Conservation (phyloP, 1,139 yeast genomes). For the Debaryomyces subglobosus region DNA sequence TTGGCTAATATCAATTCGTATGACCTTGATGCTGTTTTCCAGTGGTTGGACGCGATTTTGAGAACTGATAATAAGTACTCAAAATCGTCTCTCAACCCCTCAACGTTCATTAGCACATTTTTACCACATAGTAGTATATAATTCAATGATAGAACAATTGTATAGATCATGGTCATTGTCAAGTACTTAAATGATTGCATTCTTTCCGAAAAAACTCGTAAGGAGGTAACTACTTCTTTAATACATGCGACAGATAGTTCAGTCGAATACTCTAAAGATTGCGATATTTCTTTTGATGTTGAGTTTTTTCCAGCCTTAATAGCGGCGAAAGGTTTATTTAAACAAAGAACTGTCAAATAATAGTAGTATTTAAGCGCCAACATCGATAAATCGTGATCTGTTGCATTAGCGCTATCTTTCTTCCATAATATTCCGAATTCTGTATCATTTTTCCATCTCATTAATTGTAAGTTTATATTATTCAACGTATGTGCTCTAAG, state of each 20-base stretch:
- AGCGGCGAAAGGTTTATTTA: conserved; percentile 16
- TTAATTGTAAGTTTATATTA: conserved; percentile 12
- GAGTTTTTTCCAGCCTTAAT: neutral
- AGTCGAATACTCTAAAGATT: neutral
- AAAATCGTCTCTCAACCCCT: neutral
- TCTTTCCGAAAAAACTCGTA: neutral
- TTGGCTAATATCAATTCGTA: conserved; percentile 1
- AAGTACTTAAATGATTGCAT: conserved; percentile 5
- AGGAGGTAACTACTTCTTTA: conserved; percentile 2
- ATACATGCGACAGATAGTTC: conserved; percentile 2
- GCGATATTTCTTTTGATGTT: neutral
- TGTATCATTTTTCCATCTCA: conserved; percentile 5
- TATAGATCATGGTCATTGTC: conserved; percentile 4
- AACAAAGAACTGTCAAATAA: conserved; percentile 15
- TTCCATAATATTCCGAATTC: conserved; percentile 8
- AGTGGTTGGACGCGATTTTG: conserved; percentile 6
- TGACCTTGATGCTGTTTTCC: conserved; percentile 6
- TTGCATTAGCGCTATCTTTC: conserved; percentile 13
- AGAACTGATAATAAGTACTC: neutral
- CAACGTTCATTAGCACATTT: neutral
- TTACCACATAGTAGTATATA: neutral
- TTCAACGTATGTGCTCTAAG: conserved; percentile 11
- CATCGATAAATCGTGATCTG: conserved; percentile 15
- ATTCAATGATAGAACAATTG: conserved; percentile 5
- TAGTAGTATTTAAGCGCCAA: conserved; percentile 17